Evolutionary conservation across 208 protist species (phyloP).

Genomic region (Acanthamoeba polyphaga): DNA sequence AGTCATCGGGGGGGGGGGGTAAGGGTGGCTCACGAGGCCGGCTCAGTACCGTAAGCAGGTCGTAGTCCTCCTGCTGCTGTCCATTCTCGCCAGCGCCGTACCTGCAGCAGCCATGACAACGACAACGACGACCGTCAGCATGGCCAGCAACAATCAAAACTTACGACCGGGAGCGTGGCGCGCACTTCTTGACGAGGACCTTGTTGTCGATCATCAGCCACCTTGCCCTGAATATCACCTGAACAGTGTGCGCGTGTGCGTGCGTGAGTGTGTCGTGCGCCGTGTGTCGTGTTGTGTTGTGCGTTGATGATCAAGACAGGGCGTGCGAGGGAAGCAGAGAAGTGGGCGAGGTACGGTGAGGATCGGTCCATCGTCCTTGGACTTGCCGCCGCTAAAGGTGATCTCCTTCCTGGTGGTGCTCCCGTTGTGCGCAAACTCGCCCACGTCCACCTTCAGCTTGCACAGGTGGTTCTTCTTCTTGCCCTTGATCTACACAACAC

Average conservation of each 20-base stretch:
- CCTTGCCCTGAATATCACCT: neutral
- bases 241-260: neutral
- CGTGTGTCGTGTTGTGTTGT: too few species aligned
- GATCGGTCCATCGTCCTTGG: neutral
- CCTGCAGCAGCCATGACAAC: neutral
- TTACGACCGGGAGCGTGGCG: too few species aligned
- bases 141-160: too few species aligned
- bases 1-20: too few species aligned
- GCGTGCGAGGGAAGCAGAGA: neutral
- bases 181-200: conserved; percentile 33
- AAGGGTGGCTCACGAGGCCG: too few species aligned
- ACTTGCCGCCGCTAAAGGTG: neutral
- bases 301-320: neutral
- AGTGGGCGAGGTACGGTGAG: neutral
- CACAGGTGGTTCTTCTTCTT: conserved; percentile 31
- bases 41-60: neutral
- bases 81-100: neutral
- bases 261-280: too few species aligned
- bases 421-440: conserved; percentile 16
- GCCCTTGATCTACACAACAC: conserved; percentile 38
- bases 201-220: conserved; percentile 50
- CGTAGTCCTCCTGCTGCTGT: conserved; percentile 3
- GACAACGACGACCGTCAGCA: too few species aligned
- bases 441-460: conserved; percentile 32
- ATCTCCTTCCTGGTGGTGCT: conserved; percentile 28